A percentile compares a stretch with the other conserved stretches of the same genome.
These are phyloP conservation scores for Penicillium antarcticum DNA, from an alignment of 495 filamentous ascomycete species.

Conservation along the genomic window DNA sequence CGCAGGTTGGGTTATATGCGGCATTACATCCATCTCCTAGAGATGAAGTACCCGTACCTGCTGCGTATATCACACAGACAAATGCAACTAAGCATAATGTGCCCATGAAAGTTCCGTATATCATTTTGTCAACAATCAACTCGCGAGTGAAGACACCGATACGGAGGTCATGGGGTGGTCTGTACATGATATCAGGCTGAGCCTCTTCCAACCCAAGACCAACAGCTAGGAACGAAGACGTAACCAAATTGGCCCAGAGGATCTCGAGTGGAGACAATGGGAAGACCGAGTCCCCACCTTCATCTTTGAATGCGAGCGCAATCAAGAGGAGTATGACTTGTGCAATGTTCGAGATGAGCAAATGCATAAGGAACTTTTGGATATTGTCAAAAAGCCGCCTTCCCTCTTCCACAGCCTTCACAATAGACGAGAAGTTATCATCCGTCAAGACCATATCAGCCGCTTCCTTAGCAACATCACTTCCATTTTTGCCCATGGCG, in stretches of 20 bases:
- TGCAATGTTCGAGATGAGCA: slow-evolving; percentile 70
- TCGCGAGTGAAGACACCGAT: slow-evolving; percentile 69
- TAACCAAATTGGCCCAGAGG: slow-evolving; percentile 77
- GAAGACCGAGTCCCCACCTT: slow-evolving; percentile 62
- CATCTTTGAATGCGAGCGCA: slow-evolving; percentile 70
- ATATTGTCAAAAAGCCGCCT: slow-evolving; percentile 76
- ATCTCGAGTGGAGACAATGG: slow-evolving; percentile 73
- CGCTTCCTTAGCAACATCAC: slow-evolving; percentile 87
- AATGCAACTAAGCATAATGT: slow-evolving; percentile 65
- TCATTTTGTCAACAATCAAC: slow-evolving; percentile 68
- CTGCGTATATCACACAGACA: slow-evolving; percentile 64
- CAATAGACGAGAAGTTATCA: slow-evolving; percentile 80
- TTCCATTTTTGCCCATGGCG: slow-evolving; percentile 78
- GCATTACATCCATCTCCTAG: slow-evolving; percentile 68
- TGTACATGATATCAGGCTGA: slow-evolving; percentile 63
- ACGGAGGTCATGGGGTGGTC: slow-evolving; percentile 64
- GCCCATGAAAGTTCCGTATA: slow-evolving; percentile 70
- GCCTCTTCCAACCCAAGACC: slow-evolving; percentile 71
- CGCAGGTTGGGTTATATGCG: slow-evolving; percentile 50
- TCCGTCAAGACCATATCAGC: slow-evolving; percentile 85
- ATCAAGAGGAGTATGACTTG: slow-evolving; percentile 70
- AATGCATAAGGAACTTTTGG: slow-evolving; percentile 76
- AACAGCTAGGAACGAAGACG: slow-evolving; percentile 71
- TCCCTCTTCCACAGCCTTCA: slow-evolving; percentile 70
- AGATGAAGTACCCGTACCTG: slow-evolving; percentile 51